Conservation (phyloP, 2,329 filamentous ascomycete genomes). For the Diaporthe ilicicola region DNA sequence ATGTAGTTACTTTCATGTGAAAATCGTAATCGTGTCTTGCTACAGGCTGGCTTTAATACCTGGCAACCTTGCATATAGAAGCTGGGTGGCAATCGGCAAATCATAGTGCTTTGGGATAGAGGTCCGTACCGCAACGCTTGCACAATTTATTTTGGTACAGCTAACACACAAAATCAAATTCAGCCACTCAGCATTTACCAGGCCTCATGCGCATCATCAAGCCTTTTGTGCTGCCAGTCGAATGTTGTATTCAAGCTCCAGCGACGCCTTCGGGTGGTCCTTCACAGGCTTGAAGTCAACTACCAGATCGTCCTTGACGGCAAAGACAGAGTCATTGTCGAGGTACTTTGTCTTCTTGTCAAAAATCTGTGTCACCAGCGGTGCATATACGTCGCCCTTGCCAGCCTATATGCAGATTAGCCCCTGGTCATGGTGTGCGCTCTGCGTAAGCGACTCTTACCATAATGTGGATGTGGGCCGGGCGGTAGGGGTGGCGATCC, state of each 20-base stretch:
- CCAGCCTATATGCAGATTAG: constrained; percentile 29
- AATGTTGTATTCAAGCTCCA: constrained; percentile 51
- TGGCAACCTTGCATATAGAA: not conserved
- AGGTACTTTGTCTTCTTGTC: constrained; percentile 67
- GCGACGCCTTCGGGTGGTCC: constrained; percentile 44
- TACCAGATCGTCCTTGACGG: constrained; percentile 49
- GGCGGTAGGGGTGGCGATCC: constrained; percentile 64
- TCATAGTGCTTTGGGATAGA: not conserved
- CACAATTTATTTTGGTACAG: not conserved
- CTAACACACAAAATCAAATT: not conserved
- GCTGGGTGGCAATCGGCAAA: not conserved
- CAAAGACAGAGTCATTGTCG: constrained; percentile 48
- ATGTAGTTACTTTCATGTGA: too few species aligned
- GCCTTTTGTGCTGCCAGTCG: constrained; percentile 34
- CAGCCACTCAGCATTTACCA: not conserved
- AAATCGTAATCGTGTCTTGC: too few species aligned
- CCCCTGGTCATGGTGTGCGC: not conserved
- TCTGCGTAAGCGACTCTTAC: constrained; percentile 43
- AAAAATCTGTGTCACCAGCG: constrained; percentile 71
- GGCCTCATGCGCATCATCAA: not conserved
- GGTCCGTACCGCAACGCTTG: not conserved
- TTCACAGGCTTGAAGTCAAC: constrained; percentile 47
- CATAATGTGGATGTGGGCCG: constrained; percentile 69
- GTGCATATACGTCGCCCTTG: constrained; percentile 38
- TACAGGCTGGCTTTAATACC: too few species aligned